Percentiles rank a stretch among this genome's conserved stretches.
Evolutionary conservation across 1,139 yeast genomes (phyloP).

Genomic region (Suhomyces bolitotheri): DNA sequence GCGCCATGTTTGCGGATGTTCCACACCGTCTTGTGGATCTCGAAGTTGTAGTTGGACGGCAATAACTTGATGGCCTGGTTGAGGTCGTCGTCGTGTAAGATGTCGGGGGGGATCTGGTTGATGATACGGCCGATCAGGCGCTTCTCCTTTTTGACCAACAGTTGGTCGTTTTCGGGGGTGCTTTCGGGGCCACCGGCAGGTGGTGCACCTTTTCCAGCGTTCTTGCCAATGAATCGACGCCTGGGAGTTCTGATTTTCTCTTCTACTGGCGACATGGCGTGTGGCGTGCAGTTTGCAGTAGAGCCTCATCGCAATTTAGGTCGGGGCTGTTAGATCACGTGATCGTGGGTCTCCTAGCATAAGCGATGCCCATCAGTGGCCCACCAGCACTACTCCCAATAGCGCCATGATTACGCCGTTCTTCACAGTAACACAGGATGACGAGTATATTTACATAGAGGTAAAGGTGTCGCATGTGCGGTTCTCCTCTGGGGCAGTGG

Average conservation of each 20-base stretch:
- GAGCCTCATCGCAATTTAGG: slow-evolving; percentile 2
- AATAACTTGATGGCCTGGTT: slow-evolving; percentile 77
- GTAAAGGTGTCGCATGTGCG: slow-evolving; percentile 64
- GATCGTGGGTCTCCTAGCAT: too few relatives aligned
- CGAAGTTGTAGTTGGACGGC: slow-evolving; percentile 93
- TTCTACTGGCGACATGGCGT: slow-evolving; percentile 7
- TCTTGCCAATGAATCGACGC: slow-evolving; percentile 39
- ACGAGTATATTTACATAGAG: slow-evolving; percentile 60
- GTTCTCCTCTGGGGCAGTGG: slow-evolving; percentile 69
- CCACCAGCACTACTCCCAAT: not conserved
- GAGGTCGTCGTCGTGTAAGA: slow-evolving; percentile 72
- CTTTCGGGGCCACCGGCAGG: slow-evolving; percentile 8
- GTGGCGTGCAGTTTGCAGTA: not conserved
- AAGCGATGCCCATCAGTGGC: not conserved
- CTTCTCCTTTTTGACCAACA: slow-evolving; percentile 27
- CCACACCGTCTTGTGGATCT: slow-evolving; percentile 94
- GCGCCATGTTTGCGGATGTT: slow-evolving; percentile 75
- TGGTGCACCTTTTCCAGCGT: slow-evolving; percentile 19
- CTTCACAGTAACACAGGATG: slow-evolving; percentile 76
- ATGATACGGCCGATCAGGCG: slow-evolving; percentile 57
- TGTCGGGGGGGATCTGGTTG: slow-evolving; percentile 90
- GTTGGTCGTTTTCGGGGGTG: slow-evolving; percentile 4
- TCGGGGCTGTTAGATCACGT: too few relatives aligned
- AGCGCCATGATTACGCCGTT: slow-evolving; percentile 78
- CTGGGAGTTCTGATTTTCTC: slow-evolving; percentile 18